Conservation (phyloP, 176 grass and related monocot genomes). For the Oryza longistaminata region DNA sequence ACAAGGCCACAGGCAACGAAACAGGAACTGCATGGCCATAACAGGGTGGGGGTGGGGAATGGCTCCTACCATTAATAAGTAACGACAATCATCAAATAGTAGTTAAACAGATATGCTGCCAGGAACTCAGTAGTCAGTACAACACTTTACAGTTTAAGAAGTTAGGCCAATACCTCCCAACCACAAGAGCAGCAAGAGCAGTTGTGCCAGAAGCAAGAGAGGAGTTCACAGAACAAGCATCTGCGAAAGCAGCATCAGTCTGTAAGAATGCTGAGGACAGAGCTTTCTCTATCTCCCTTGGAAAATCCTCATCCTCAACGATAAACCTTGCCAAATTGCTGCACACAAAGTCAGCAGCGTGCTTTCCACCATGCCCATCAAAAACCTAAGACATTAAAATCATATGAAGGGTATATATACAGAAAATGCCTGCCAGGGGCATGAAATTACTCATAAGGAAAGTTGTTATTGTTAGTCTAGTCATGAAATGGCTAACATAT, state of each 20-base stretch:
- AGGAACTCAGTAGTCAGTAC: neutral
- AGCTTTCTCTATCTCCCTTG: constrained; percentile 73
- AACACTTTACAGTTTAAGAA: neutral
- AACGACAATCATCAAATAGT: neutral
- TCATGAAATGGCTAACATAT: constrained; percentile 22
- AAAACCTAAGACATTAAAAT: constrained; percentile 66
- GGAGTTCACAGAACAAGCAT: constrained; percentile 71
- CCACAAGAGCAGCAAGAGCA: constrained; percentile 75
- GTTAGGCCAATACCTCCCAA: constrained; percentile 63
- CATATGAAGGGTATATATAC: constrained; percentile 20
- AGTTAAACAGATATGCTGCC: neutral
- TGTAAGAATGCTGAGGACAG: constrained; percentile 88
- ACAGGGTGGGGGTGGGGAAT: neutral
- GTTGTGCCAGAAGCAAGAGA: constrained; percentile 89
- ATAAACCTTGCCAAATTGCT: constrained; percentile 84
- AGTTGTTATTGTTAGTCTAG: constrained; percentile 1
- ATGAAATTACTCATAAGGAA: constrained; percentile 8
- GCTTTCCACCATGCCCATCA: constrained; percentile 98
- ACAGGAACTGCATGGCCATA: neutral
- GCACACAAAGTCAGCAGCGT: constrained; percentile 91
- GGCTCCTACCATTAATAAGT: neutral
- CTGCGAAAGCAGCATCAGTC: constrained; percentile 84
- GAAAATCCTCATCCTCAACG: constrained; percentile 70
- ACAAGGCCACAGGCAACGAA: neutral
- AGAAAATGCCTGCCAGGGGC: constrained; percentile 19